phyloP scores from a whole-genome alignment of 2,329 filamentous ascomycete genomes.

The Dendrostoma leiphaemia region DNA sequence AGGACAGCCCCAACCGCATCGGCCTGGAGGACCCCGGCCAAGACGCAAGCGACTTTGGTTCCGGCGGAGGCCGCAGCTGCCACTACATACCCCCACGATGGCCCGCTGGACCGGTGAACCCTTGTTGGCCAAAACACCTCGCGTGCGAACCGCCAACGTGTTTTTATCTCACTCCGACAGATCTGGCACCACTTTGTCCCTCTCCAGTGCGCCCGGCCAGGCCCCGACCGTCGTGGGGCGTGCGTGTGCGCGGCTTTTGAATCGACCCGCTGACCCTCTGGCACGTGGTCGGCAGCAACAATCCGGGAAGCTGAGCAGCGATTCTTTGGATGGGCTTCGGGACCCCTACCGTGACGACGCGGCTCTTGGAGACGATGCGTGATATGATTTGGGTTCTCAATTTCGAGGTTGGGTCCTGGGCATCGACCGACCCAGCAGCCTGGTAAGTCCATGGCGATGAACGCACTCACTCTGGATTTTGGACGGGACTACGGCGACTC shows the following conservation, averaged over 20 bases:
- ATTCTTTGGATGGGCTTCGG: not conserved
- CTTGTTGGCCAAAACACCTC: too few species aligned
- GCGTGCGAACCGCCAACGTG: not conserved
- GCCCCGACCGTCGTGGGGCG: constrained; percentile 4
- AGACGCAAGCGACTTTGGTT: not conserved
- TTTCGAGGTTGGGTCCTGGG: not conserved
- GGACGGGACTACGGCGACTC: not conserved
- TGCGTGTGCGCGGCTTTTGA: not conserved
- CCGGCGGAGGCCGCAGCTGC: not conserved
- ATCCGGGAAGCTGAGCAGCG: not conserved
- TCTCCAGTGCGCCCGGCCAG: not conserved
- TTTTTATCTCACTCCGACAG: not conserved
- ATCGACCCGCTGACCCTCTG: not conserved
- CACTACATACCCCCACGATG: not conserved
- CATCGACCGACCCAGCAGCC: not conserved
- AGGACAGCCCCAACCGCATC: too few species aligned
- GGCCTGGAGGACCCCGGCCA: too few species aligned
- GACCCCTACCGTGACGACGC: not conserved
- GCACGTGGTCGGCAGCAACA: not conserved
- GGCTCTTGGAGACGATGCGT: not conserved
- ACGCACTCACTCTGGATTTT: too few species aligned
- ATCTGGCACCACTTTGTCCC: not conserved
- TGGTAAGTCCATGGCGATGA: too few species aligned
- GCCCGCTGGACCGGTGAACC: not conserved
- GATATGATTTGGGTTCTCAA: not conserved